A percentile compares a stretch with the other conserved stretches of the same genome.
Evolutionary conservation across 2,329 filamentous ascomycete species (phyloP).

Genomic region (Chaetoscypha palmicola): DNA sequence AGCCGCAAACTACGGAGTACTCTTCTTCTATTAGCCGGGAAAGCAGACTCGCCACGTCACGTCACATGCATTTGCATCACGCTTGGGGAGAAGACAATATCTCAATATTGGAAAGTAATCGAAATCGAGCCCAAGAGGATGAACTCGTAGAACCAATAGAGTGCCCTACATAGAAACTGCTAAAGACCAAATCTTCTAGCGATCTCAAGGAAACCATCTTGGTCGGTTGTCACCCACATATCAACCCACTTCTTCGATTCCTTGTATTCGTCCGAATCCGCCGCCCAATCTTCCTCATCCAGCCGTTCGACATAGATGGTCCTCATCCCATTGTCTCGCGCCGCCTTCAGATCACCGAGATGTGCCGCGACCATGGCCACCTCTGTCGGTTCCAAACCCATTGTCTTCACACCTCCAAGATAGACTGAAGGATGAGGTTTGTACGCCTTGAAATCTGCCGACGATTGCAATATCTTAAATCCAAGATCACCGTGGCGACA

Average conservation of each 20-base stretch:
- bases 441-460: slow-evolving; percentile 66
- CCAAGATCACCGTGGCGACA: slow-evolving; percentile 48
- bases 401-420: slow-evolving; percentile 53
- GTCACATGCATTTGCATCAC: slow-evolving; percentile 6
- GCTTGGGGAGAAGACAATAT: not conserved
- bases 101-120: slow-evolving; percentile 3
- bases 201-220: slow-evolving; percentile 46
- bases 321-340: slow-evolving; percentile 55
- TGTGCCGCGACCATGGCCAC: slow-evolving; percentile 76
- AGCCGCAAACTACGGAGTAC: slow-evolving; percentile 5
- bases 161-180: slow-evolving; percentile 1
- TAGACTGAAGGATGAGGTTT: slow-evolving; percentile 67
- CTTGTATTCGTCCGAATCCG: slow-evolving; percentile 43
- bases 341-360: slow-evolving; percentile 59
- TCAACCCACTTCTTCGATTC: slow-evolving; percentile 57
- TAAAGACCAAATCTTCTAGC: slow-evolving; percentile 40
- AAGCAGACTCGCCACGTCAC: slow-evolving; percentile 7
- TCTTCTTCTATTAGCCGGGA: slow-evolving; percentile 2
- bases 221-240: slow-evolving; percentile 47
- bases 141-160: slow-evolving; percentile 5
- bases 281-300: slow-evolving; percentile 55
- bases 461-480: slow-evolving; percentile 57
- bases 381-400: slow-evolving; percentile 48
- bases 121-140: not conserved
- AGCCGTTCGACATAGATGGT: slow-evolving; percentile 69